These are phyloP conservation scores for Chytriomyces sp. DNA, from an alignment of 192 early-diverging fungal species.

Conservation along the genomic window DNA sequence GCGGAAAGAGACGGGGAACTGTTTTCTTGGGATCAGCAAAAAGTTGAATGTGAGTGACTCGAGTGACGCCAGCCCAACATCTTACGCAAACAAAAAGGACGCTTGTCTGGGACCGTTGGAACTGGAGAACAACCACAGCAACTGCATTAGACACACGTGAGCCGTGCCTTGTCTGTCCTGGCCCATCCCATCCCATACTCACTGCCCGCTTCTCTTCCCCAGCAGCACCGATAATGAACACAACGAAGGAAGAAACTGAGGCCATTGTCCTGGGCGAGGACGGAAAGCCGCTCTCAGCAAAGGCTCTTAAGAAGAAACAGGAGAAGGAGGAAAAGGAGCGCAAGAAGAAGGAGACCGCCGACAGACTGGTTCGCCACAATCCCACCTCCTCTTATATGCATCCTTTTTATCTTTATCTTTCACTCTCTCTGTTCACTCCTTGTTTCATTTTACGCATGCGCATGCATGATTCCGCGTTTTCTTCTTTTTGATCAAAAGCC, in stretches of 20 bases:
- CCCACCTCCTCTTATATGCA: neutral
- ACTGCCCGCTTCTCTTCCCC: neutral
- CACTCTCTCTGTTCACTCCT: no score
- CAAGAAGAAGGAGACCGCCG: conserved; percentile 64
- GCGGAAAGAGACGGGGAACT: no score
- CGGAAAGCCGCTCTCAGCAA: conserved; percentile 89
- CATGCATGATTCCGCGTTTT: neutral
- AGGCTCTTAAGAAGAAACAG: conserved; percentile 91
- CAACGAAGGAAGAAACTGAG: neutral
- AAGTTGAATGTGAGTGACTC: no score
- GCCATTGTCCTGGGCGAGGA: conserved; percentile 66
- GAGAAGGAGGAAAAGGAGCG: conserved; percentile 88
- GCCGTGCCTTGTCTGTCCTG: neutral
- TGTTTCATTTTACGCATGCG: neutral
- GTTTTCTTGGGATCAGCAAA: no score
- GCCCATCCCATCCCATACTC: neutral
- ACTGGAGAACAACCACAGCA: neutral
- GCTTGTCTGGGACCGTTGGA: conserved; percentile 19
- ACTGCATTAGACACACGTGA: neutral
- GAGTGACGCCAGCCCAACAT: no score
- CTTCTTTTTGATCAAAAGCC: neutral
- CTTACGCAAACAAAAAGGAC: no score
- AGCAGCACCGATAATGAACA: neutral
- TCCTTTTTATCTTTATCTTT: no score
- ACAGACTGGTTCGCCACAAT: conserved; percentile 38